Base-by-base conservation (phyloP, 163 green algal genomes). In the Chlorella variabilis region DNA sequence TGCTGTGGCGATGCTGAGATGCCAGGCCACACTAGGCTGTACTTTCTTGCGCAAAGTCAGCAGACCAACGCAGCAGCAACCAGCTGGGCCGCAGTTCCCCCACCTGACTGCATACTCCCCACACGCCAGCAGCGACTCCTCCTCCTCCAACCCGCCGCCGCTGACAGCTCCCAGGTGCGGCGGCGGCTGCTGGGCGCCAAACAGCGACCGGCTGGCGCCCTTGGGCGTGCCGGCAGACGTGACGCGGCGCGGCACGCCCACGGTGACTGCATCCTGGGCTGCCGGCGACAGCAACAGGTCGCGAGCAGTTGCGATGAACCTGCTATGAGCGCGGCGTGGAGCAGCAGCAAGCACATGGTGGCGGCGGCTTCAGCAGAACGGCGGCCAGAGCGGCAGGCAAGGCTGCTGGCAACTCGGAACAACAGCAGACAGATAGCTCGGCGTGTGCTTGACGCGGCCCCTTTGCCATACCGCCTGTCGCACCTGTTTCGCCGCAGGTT, bases 401-500 rank as follows among this genome's bases (percentile, higher is more conserved):
- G n/a, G n/a, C n/a, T n/a, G n/a, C n/a, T n/a, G n/a, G n/a, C n/a
- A n/a, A n/a, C n/a, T n/a, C n/a, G n/a, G n/a, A n/a, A n/a, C n/a
- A n/a, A n/a, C n/a, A n/a, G n/a, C n/a, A n/a, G n/a, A n/a, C n/a
- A 17, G 4, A 41, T 27, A 68, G n/a, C 61, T 4, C 27, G 7
- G 9, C 61, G 4, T 17, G 9, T 34, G n/a, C n/a, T n/a, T n/a
- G n/a, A n/a, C n/a, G n/a, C n/a, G n/a, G n/a, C n/a, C n/a, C n/a
- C n/a, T n/a, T n/a, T n/a, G n/a, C n/a, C n/a, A n/a, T n/a, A n/a
- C n/a, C n/a, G n/a, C n/a, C n/a, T n/a, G 2, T 23, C 74, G 3
- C 56, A 77, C 75, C 75, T 80, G 69, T 62, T 77, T 38, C 80
- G 74, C 33, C 62, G 78, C 21, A 34, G 70, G 11, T 68, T 77